These are phyloP conservation scores for Aspergillus pseudotamarii DNA, from an alignment of 2,329 filamentous ascomycete genomes.

Conservation along the genomic window DNA sequence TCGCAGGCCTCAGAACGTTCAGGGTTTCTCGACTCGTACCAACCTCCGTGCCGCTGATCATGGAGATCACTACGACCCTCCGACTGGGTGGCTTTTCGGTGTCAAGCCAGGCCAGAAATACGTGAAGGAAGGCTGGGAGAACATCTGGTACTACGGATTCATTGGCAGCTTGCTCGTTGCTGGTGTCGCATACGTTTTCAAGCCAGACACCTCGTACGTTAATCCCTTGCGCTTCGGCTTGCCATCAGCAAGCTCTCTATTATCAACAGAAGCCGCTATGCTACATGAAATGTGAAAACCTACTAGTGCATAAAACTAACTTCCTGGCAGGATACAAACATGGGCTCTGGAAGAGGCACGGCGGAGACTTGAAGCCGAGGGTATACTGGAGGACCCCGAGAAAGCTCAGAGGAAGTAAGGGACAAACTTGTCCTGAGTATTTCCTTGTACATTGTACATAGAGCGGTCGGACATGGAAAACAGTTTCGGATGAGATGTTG, in stretches of 20 bases:
- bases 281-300: background rate
- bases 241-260: background rate
- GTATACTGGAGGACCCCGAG: constrained; percentile 80
- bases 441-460: constrained; percentile 47
- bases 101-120: constrained; percentile 94
- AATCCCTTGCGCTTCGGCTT: constrained; percentile 9
- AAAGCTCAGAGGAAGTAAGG: constrained; percentile 57
- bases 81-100: constrained; percentile 88
- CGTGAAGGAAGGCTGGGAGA: constrained; percentile 96
- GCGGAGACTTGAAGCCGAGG: constrained; percentile 92
- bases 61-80: constrained; percentile 84
- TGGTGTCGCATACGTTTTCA: constrained; percentile 85
- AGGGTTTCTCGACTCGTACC: constrained; percentile 46
- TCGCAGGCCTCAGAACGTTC: constrained; percentile 37
- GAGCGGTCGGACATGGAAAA: constrained; percentile 36
- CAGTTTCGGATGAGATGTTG: constrained; percentile 33
- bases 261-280: background rate
- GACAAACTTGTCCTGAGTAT: constrained; percentile 20
- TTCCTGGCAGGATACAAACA: constrained; percentile 80
- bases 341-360: constrained; percentile 98
- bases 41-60: constrained; percentile 53
- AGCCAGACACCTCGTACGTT: constrained; percentile 97
- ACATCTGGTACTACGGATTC: constrained; percentile 80
- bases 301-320: constrained; percentile 21
- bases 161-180: constrained; percentile 74